Evolutionary conservation across 1,139 yeast genomes (phyloP), one percentile per base, ranked within the genome.

Genomic region (Suhomyces terraborum): DNA sequence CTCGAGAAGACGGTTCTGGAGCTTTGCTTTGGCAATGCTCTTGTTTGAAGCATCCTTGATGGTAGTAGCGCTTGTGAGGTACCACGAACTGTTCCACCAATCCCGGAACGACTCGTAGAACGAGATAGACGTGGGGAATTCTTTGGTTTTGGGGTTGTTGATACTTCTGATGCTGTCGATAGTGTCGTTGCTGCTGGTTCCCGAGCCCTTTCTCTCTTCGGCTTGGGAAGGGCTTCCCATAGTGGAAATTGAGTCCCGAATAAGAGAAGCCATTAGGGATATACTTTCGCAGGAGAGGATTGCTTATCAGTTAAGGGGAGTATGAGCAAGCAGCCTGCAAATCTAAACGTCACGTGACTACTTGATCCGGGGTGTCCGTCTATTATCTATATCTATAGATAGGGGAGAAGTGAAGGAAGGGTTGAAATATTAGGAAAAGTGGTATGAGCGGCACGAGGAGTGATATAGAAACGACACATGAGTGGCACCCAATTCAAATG

Each of bases 61-160:
- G 13, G 32, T 19, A 21, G 27, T 49, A 2, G 66, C 63, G 21
- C 46, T 49, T 50, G 57, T 56, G 27, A 66, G 50, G 12, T 55
- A 54, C 9, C 61, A 47, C 4, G 69, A 55, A 4, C 64, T 56
- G 17, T 51, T 40, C 75, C 76, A 70, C 77, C 77, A 71, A 51
- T 71, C 76, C 23, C 51, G 49, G 27, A 69, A 40, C 1, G 75
- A 69, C 26, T 55, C 54, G 8, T 40, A 32, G 6, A 66, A 20
- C 0, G 68, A 46, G n/a, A 69, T 60, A 3, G 72, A 67, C 6
- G 35, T 46, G 7, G 47, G 39, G 5, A 34, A 19, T 18, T 32
- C 23, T 9, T 6, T 17, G 28, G 39, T 23, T 8, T 26, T 17
- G 28, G 27, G 17, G 4, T n/a, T n/a, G n/a, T n/a, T n/a, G n/a